Conservation (phyloP, 176 grass and related monocot species). For the Aegilops sharonensis region DNA sequence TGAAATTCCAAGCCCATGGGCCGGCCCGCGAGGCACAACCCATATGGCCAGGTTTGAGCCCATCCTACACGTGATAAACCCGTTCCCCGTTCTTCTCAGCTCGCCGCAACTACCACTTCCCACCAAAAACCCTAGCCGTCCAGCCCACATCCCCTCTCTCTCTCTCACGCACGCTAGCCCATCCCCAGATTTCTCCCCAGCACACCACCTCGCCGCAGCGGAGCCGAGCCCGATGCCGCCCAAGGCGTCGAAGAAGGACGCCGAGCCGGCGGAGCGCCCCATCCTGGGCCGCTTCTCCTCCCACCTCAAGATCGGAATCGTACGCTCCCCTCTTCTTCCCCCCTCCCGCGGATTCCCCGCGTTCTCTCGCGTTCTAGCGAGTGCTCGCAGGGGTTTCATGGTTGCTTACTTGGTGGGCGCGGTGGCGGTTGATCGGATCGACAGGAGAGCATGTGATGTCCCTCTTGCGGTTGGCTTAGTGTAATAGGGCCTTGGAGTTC, state of each 20-base stretch:
- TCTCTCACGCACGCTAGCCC: neutral
- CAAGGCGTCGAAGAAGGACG: conserved; percentile 88
- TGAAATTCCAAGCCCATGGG: too few species aligned
- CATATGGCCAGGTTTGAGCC: too few species aligned
- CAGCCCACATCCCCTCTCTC: too few species aligned
- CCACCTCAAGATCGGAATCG: conserved; percentile 99
- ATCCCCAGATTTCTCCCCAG: neutral
- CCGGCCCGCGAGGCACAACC: too few species aligned
- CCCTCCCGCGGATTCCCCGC: neutral
- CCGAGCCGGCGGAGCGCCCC: conserved; percentile 68
- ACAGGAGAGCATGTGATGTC: neutral
- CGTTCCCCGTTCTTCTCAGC: neutral
- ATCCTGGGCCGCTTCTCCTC: conserved; percentile 98
- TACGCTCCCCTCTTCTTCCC: conserved; percentile 16
- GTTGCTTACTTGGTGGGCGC: neutral
- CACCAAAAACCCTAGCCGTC: conserved; percentile 44
- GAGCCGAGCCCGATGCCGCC: conserved; percentile 59
- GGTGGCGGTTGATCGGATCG: neutral
- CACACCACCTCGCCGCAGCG: neutral
- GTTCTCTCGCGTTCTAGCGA: neutral
- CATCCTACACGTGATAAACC: too few species aligned
- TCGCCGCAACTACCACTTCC: conserved; percentile 13
- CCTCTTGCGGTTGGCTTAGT: too few species aligned
- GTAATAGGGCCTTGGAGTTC: too few species aligned
- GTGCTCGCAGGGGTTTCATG: neutral